Evolutionary conservation across 2,329 filamentous ascomycete species (phyloP).

Genomic region (Lachnellula subtilissima): DNA sequence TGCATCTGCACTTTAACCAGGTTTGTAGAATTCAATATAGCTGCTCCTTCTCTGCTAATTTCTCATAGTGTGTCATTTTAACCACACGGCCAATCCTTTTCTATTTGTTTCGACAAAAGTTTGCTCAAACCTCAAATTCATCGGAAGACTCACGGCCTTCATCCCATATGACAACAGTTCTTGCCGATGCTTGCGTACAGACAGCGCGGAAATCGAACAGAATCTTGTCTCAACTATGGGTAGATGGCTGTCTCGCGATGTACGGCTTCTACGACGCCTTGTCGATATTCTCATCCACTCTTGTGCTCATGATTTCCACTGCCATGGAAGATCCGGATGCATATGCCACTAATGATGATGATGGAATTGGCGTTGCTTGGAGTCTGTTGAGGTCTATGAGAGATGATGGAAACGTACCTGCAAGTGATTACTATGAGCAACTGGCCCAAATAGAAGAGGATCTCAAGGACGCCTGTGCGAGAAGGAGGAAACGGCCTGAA

Average conservation of each 20-base stretch:
- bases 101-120: conserved; percentile 32
- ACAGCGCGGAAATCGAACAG: conserved; percentile 35
- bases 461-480: conserved; percentile 9
- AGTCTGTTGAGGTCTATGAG: conserved; percentile 20
- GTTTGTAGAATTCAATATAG: not conserved
- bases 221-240: conserved; percentile 35
- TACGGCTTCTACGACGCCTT: conserved; percentile 38
- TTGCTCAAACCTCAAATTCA: conserved; percentile 2
- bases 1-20: conserved; percentile 37
- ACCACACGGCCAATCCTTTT: conserved; percentile 36
- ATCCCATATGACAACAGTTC: conserved; percentile 33
- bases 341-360: conserved; percentile 12
- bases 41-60: not conserved
- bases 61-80: conserved; percentile 32
- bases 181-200: conserved; percentile 36
- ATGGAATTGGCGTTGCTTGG: conserved; percentile 19
- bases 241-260: conserved; percentile 35
- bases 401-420: conserved; percentile 22
- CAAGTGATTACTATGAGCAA: conserved; percentile 20
- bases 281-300: conserved; percentile 36
- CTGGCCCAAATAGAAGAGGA: conserved; percentile 12
- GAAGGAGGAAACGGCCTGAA: not conserved
- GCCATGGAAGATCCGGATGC: not conserved
- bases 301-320: conserved; percentile 36
- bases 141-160: conserved; percentile 14